Evolutionary conservation across 306 rosid genomes (phyloP), one percentile per base, ranked within the genome.

Genomic region (Vigna unguiculata): DNA sequence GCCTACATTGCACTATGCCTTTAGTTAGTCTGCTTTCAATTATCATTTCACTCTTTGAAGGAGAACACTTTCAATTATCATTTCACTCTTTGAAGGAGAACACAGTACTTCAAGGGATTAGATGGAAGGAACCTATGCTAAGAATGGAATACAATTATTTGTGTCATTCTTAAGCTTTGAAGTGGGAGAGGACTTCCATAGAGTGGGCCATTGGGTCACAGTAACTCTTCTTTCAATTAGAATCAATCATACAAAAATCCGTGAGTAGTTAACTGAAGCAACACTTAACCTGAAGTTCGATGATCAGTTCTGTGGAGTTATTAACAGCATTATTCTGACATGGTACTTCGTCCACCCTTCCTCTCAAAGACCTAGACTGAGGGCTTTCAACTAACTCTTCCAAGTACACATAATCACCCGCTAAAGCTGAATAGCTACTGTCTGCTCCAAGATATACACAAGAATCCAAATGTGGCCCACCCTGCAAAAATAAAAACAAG

Each of bases 361-460:
- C 88, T 25, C 78, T 82, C 49, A 54, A 70, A 59, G 89, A 74
- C 77, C 36, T 75, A 61, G 24, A 36, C 58, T 57, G 69, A 62
- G 85, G 74, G 67, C 63, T 81, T 72, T 85, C 90, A 72, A 86
- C 73, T 38, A 79, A 82, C 75, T 48, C 83, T 79, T 85, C 92
- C 80, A 92, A 74, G 87, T 75, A 83, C 75, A 92, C 97, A 34
- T 79, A 76, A 71, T 95, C 99, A 67, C 84, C 92, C 76, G 77
- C 66, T 22, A 62, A 80, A 65, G 83, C 97, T 61, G 96, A 92
- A 87, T 95, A 95, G 73, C 97, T 88, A 82, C 99, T 92, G 80
- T 88, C 87, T 80, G 91, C 85, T 85, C 96, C 97, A 80, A 95
- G 90, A 73, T 77, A 90, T 76, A 95, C 67, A 87, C 97, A 95